Evolutionary conservation across 2,329 filamentous ascomycete genomes (phyloP).

Genomic region (Simplicillium aogashimaense): DNA sequence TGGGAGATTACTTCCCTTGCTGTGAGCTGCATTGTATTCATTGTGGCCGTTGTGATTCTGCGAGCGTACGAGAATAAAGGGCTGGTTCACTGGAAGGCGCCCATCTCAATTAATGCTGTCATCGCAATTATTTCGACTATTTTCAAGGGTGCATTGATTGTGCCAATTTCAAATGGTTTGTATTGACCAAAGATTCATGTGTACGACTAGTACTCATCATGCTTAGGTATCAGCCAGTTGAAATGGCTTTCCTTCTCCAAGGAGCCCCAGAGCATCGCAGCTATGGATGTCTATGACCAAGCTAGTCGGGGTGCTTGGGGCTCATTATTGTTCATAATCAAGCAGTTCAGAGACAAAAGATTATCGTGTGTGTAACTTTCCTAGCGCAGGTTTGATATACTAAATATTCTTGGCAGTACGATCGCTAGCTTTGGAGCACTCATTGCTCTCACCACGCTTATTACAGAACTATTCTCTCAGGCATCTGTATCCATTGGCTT

Average conservation of each 20-base stretch:
- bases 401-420: neutral
- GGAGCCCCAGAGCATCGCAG: neutral
- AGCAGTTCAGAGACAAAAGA: neutral
- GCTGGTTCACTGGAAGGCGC: neutral
- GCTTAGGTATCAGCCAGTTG: slow-evolving; percentile 1
- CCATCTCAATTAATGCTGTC: slow-evolving; percentile 1
- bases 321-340: neutral
- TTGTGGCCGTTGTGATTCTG: neutral
- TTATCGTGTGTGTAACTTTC: neutral
- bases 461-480: neutral
- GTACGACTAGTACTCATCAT: neutral
- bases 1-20: neutral
- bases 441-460: neutral
- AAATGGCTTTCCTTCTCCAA: slow-evolving; percentile 1
- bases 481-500: neutral
- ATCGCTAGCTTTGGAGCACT: neutral
- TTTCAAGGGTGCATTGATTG: neutral
- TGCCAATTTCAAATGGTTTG: neutral
- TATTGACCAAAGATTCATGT: neutral
- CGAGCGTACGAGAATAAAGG: neutral
- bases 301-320: neutral
- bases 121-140: neutral
- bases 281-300: neutral
- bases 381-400: neutral
- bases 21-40: neutral